A percentile compares a stretch with the other conserved stretches of the same genome.
phyloP scores from a whole-genome alignment of 2,329 filamentous ascomycete species.

The Trichoderma cornu-damae region DNA sequence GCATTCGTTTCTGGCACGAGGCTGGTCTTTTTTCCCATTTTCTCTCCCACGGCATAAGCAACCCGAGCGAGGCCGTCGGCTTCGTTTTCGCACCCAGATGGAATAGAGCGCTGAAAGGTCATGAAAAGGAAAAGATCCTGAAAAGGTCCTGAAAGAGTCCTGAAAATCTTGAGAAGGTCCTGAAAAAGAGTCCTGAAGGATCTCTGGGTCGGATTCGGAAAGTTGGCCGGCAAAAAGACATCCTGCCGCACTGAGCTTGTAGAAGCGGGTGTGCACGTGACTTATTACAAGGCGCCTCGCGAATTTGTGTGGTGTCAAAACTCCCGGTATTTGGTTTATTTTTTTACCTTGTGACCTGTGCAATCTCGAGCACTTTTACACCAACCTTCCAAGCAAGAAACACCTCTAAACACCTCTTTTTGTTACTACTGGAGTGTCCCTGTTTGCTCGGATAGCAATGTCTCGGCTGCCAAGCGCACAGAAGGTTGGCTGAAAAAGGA shows the following conservation, averaged over 20 bases:
- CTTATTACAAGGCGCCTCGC: background rate
- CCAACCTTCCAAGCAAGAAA: background rate
- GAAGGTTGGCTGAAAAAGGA: constrained; percentile 3
- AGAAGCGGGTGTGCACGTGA: background rate
- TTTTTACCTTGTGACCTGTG: no score
- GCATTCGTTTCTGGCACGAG: background rate
- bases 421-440: background rate
- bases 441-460: background rate
- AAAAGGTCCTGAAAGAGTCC: no score
- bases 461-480: background rate
- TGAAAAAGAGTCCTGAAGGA: no score
- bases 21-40: background rate
- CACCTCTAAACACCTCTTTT: no score
- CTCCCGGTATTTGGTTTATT: no score
- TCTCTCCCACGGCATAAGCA: background rate
- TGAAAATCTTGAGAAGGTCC: no score
- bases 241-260: background rate
- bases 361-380: background rate
- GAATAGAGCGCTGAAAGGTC: background rate
- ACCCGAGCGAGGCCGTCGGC: no score
- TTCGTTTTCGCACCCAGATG: no score
- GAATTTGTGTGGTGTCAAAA: background rate
- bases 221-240: background rate
- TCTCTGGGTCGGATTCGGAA: background rate
- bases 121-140: no score